Evolutionary conservation across 805 yeast species (phyloP), one percentile per base, ranked within the genome.

Genomic region (Komagataella ulmi): DNA sequence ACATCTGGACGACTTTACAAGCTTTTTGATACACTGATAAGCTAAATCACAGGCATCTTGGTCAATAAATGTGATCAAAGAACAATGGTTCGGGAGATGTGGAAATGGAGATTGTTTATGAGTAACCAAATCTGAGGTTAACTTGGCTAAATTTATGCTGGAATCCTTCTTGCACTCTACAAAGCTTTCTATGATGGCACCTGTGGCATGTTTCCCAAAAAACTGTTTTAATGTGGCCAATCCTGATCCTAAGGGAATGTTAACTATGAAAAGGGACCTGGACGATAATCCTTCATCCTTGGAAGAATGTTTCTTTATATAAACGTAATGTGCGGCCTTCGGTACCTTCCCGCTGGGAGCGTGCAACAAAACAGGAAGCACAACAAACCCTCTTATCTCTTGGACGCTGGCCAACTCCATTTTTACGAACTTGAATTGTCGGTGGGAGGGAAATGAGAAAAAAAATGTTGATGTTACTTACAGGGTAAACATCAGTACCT

Each of bases 61-160:
- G 65, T 88, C 97, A 6, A 89, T 76, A 61, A 88, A 81, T 24
- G 81, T 79, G 46, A 88, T 73, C 6, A 88, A 69, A 0, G 87
- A 91, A 55, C 90, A 81, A 54, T 51, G 46, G 10, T 21, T 17
- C 6, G 52, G 52, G 48, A 51, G 14, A 49, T 23, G 23, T 49
- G 24, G 45, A 30, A 30, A 30, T 30, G 40, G 40, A 1, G 40
- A 30, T 30, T 30, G 40, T 8, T 30, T 30, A 30, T 30, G n/a
- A 30, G 40, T 30, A 14, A 30, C 40, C 40, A 30, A 30, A 30
- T 30, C 40, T 30, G 40, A 30, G 40, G 40, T 30, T 14, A 30
- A 30, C 40, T 30, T 30, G 40, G 40, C 40, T 30, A 30, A 30
- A 30, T 30, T 30, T 30, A 30, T 30, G 40, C 40, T 30, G 43